Base-by-base conservation (phyloP, 2,329 filamentous ascomycete genomes). In the Cordyceps militaris region DNA sequence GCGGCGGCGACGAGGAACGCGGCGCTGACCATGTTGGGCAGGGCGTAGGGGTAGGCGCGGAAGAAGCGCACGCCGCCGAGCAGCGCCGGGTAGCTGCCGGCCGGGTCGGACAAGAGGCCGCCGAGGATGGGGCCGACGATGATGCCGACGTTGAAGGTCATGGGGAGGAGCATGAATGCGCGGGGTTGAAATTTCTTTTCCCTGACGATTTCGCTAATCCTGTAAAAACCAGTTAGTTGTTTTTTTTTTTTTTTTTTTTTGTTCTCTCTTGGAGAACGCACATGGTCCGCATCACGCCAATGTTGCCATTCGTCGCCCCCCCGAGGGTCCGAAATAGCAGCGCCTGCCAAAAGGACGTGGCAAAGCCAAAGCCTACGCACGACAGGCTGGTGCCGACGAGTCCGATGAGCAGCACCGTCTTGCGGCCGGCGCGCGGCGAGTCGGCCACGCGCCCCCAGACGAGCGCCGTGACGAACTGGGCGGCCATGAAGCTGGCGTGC, bases 381-480 rank as follows among this genome's bases (percentile, higher is more conserved):
- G 70, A 71, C 5, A 71, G n/a, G 24, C 65, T 65, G 9, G 79
- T 91, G 0, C 91, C 91, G 2, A 84, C 65, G 28, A 96, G 72
- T 0, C 91, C 91, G 55, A 95, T 83, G 55, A 95, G 73, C 19
- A 96, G 76, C 14, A 94, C 88, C 16, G 79, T 81, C 71, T 96
- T 96, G 50, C 91, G 80, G 1, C 91, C 91, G 58, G 82, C 79
- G 57, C 74, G 76, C 38, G 82, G 80, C 7, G 79, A 79, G 65
- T 85, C 81, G 7, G 87, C 84, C 3, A 91, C 73, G 0, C 87
- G 78, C 0, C 91, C 91, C 91, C 91, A 96, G 60, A 90, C 71
- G 69, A 96, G 85, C 3, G 89, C 89, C 1, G 90, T 95, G 23
- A 89, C 67, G 66, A 93, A 93, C 69, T 96, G 91, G 0, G 88